Base-by-base conservation (phyloP, 2,329 filamentous ascomycete genomes). In the Trichoderma brevicompactum region DNA sequence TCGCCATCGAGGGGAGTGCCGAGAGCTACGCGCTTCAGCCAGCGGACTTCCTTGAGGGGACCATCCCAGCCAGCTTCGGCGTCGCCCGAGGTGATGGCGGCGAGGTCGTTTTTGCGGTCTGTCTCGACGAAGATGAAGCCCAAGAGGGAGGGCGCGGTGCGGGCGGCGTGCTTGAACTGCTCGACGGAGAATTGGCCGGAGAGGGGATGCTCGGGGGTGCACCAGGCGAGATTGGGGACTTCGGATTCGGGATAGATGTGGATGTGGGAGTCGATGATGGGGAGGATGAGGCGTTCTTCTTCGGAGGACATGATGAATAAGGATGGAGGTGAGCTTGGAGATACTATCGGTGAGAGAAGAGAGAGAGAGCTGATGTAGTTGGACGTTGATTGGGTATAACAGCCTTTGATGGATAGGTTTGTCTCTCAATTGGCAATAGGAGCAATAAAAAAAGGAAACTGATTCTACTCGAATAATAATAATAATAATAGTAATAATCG, bases 241-340 rank as follows among this genome's bases (percentile, higher is more conserved):
- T 94, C 90, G 61, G 85, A 84, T 52, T 81, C 77, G 50, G 92
- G 91, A 81, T 88, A 97, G 73, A 97, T 87, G 80, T 97, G 94
- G 78, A 97, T 90, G 81, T 97, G 94, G 44, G 92, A 90, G 81
- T 97, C 94, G 77, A 97, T 87, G 74, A 96, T 89, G 72, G 83
- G 86, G 75, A 83, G 79, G 71, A 78, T 66, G 71, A 79, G 73
- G 70, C 76, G 74, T 23, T 76, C 69, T 53, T 76, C 70, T 54
- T 81, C 74, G 65, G 79, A 71, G 68, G 64, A 19, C 61, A 64
- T 64, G 50, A 1, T 44, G 28, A 23, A 28, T 6, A 40, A 4
- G 13, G 58, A 8, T 40, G 48, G 41, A 12, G 60, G 49, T 36
- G 60, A 40, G 28, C n/a, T 34, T 54, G 52, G 13, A 23, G 52